Evolutionary conservation across 2,329 filamentous ascomycete genomes (phyloP), one percentile per base, ranked within the genome.

Genomic region (Hypoxylon sp.): DNA sequence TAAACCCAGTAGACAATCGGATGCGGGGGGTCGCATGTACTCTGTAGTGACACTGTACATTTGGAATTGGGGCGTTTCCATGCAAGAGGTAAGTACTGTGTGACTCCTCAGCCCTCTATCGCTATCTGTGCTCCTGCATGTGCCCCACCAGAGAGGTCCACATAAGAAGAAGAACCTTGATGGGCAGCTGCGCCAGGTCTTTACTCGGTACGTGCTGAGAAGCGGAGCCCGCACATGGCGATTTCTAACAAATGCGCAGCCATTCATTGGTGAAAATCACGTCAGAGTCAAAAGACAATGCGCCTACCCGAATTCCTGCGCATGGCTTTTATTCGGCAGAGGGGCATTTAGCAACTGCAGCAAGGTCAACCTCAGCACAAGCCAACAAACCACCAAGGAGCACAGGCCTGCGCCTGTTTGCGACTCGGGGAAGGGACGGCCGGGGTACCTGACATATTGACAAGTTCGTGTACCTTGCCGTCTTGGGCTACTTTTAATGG

Each of bases 211-310:
- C 7, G 30, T 22, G 15, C 17, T 20, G n/a, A 22, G n/a, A 44
- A 50, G 19, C 8, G n/a, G n/a, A 20, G 19, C 39, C 57, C 64
- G 57, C 64, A 62, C 61, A 44, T 53, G 19, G 19, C 17, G 15
- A 26, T 51, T 59, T 59, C 55, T 61, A 64, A 57, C 58, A 62
- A 67, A 67, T 67, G 46, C 64, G 37, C 22, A 55, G 4, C 10
- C 56, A 41, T 30, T 62, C 37, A 67, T 67, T 67, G 64, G 64
- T 51, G 19, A 59, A 30, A 19, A 51, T 24, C 61, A 64, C 61
- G 52, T 67, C 55, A 59, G 64, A 24, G 5, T 20, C 46, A 55
- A 59, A 64, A 39, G 46, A 51, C 32, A 34, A 56, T 39, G 19
- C 34, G 43, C 41, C 32, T 34, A 37, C 37, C 30, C 43, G 41